Evolutionary conservation across 345 rosid species (phyloP), one percentile per base, ranked within the genome.

Genomic region (Populus nigra): DNA sequence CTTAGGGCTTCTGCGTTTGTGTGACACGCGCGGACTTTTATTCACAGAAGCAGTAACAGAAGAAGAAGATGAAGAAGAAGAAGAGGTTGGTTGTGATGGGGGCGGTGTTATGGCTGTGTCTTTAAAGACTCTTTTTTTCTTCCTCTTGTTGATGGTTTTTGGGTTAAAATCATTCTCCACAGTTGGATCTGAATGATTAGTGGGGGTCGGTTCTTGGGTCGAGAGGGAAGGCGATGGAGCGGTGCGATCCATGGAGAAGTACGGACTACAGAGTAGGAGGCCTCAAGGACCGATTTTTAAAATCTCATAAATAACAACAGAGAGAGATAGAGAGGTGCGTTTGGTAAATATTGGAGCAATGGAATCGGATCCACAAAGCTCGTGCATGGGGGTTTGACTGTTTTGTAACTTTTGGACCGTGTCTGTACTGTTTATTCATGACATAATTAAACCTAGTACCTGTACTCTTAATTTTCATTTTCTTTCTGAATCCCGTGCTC

Each of bases 1-100:
- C 75, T 79, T 72, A 22, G 86, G 82, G 71, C 47, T 78, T 16
- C 91, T 84, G 57, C 87, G 85, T 76, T 76, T 86, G 78, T 36
- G 75, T n/a, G 80, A 73, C 38, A 85, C 72, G 61, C 86, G 73
- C 18, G 69, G 49, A 27, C 73, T 82, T 78, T 81, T 86, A 68
- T 69, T 78, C 66, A 73, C 36, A 23, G 84, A 50, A 71, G 77
- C 72, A 2, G 38, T 25, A 18, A 72, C 69, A 59, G 74, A 57
- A 25, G 83, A 72, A 33, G 87, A 78, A 15, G 87, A 68, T 23
- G 80, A 83, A 53, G 85, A 68, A 23, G 81, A 83, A 55, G 85
- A 81, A 0, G 88, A 81, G 25, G 91, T 11, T 11, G 47, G 15
- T 0, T 43, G 47, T 43, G 47, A 83, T 5, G 84, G 82, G 3